phyloP scores from a whole-genome alignment of 169 alveolate genomes.

The Cryptosporidium meleagridis region DNA sequence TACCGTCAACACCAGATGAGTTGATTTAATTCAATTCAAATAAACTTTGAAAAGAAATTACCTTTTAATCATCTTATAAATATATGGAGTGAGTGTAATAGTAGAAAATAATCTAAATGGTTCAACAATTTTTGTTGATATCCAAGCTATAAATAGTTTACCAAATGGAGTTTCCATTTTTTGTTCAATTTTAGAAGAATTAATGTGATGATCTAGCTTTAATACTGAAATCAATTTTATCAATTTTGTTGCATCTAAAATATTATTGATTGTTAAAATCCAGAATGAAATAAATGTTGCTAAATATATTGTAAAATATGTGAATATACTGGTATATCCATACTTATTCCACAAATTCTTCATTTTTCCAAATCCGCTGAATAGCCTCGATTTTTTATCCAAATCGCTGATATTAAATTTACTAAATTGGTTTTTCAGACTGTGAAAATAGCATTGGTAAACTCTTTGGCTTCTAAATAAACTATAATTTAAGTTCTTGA shows the following conservation, averaged over 20 bases:
- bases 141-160: conserved; percentile 47
- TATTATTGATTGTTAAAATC: background rate
- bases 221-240: background rate
- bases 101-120: conserved; percentile 55
- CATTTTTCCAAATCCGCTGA: background rate
- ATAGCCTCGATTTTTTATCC: background rate
- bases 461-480: background rate
- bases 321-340: conserved; percentile 29
- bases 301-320: conserved; percentile 23
- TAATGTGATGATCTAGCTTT: conserved; percentile 17
- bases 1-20: conserved; percentile 54
- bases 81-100: conserved; percentile 37
- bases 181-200: conserved; percentile 1
- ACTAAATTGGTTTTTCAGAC: background rate
- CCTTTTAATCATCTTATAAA: conserved; percentile 4
- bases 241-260: background rate
- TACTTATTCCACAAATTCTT: conserved; percentile 7
- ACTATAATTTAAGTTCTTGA: background rate
- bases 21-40: background rate
- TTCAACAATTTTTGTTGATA: conserved; percentile 56
- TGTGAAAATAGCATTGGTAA: background rate
- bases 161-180: conserved; percentile 24
- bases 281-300: conserved; percentile 1
- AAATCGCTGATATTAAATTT: background rate
- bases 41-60: background rate